Conservation (phyloP, 2,329 filamentous ascomycete species). For the Microdochium nivale region DNA sequence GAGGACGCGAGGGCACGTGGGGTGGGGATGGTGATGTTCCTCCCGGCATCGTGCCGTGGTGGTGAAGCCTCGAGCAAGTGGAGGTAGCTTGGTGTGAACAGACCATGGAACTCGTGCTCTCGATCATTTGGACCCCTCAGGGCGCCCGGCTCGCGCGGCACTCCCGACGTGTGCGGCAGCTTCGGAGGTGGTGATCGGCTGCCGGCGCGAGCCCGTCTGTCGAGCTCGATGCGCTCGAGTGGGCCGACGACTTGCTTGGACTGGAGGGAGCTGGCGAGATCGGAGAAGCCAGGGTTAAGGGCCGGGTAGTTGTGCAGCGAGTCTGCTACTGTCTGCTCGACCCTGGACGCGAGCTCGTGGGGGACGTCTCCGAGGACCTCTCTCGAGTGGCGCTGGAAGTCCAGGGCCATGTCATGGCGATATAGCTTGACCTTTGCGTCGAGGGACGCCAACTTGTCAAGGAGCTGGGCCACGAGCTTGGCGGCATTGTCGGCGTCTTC, state of each 20-base stretch:
- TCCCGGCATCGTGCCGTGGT: slow-evolving; percentile 11
- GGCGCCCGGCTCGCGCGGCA: slow-evolving; percentile 18
- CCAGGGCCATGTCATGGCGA: slow-evolving; percentile 45
- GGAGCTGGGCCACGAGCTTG: slow-evolving; percentile 41
- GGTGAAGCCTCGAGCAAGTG: slow-evolving; percentile 46
- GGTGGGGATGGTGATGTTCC: slow-evolving; percentile 8
- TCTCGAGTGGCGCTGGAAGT: slow-evolving; percentile 47
- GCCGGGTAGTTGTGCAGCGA: slow-evolving; percentile 35
- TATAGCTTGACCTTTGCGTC: slow-evolving; percentile 48
- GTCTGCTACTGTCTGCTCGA: slow-evolving; percentile 37
- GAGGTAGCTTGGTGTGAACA: slow-evolving; percentile 56
- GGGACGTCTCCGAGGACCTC: slow-evolving; percentile 39
- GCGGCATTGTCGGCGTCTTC: slow-evolving; percentile 37
- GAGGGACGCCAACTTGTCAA: slow-evolving; percentile 44
- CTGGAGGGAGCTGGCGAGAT: slow-evolving; percentile 2
- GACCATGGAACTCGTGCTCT: slow-evolving; percentile 50
- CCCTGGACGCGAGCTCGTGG: slow-evolving; percentile 33
- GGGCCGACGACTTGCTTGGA: slow-evolving; percentile 3
- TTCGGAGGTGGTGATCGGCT: slow-evolving; percentile 28
- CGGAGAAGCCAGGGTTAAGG: slow-evolving; percentile 22
- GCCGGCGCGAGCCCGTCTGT: slow-evolving; percentile 12
- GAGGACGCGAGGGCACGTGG: neutral
- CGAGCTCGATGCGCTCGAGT: slow-evolving; percentile 6
- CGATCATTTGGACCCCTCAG: slow-evolving; percentile 41
- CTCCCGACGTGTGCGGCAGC: slow-evolving; percentile 28